Percentiles rank a stretch among this genome's conserved stretches.
Conservation (phyloP, 768 basidiomycete species). For the Kwoniella botswanensis region DNA sequence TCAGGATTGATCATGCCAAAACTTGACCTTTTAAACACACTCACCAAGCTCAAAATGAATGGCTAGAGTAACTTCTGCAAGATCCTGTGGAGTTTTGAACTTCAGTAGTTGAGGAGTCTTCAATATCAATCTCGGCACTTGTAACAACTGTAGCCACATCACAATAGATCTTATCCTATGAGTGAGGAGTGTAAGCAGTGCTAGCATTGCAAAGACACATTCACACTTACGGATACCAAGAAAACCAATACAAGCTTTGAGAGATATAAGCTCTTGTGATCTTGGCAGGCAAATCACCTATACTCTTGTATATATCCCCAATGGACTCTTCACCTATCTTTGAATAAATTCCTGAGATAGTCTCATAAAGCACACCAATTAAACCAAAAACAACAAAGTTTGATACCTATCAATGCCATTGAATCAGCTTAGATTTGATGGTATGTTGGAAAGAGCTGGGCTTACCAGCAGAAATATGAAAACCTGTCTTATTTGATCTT, state of each 20-base stretch:
- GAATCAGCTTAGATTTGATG: neutral
- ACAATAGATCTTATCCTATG: constrained; percentile 26
- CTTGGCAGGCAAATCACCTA: constrained; percentile 44
- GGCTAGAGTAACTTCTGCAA: constrained; percentile 31
- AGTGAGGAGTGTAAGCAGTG: neutral
- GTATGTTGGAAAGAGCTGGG: neutral
- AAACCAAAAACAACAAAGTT: constrained; percentile 50
- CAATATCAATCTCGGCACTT: constrained; percentile 31
- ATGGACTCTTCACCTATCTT: constrained; percentile 34
- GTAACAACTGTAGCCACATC: constrained; percentile 37
- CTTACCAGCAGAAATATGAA: constrained; percentile 47
- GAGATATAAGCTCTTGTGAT: constrained; percentile 51
- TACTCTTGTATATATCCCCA: constrained; percentile 28
- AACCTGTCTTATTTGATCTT: constrained; percentile 42
- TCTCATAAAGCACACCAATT: constrained; percentile 46
- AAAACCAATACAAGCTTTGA: constrained; percentile 49
- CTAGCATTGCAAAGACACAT: neutral
- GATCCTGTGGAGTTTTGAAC: constrained; percentile 26
- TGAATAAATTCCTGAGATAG: constrained; percentile 33
- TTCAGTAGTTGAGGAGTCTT: constrained; percentile 14
- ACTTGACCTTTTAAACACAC: neutral
- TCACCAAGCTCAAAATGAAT: constrained; percentile 29
- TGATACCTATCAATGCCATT: constrained; percentile 30
- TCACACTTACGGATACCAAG: constrained; percentile 49
- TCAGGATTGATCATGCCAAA: neutral